These are phyloP conservation scores for Saccharata proteae DNA, from an alignment of 2,329 filamentous ascomycete species.

Conservation along the genomic window DNA sequence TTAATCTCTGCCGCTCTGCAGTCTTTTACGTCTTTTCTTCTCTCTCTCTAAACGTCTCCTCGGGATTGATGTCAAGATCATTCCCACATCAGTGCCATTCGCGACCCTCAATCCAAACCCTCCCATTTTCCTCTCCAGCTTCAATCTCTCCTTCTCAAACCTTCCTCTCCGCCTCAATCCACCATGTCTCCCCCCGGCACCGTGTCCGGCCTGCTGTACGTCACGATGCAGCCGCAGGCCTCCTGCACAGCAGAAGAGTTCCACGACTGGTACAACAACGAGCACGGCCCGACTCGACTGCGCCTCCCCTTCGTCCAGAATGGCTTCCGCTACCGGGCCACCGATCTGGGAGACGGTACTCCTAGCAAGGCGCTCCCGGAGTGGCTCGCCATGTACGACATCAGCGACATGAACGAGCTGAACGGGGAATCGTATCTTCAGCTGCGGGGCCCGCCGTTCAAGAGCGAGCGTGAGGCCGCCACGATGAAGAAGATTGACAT, in stretches of 20 bases:
- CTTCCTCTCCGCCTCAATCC: no score
- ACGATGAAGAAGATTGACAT: slow-evolving; percentile 57
- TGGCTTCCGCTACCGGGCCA: slow-evolving; percentile 66
- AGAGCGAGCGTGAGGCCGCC: slow-evolving; percentile 47
- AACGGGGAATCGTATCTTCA: slow-evolving; percentile 57
- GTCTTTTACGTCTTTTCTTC: no score
- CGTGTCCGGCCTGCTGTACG: slow-evolving; percentile 61
- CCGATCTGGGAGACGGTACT: slow-evolving; percentile 37
- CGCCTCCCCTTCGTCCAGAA: slow-evolving; percentile 63
- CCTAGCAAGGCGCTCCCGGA: slow-evolving; percentile 42
- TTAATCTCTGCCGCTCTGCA: no score
- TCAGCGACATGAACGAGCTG: slow-evolving; percentile 60
- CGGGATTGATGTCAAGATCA: no score
- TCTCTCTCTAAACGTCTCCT: no score
- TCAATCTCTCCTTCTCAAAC: no score
- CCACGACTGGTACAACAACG: slow-evolving; percentile 90
- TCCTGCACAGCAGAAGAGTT: slow-evolving; percentile 57
- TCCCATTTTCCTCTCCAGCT: no score
- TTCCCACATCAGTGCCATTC: no score
- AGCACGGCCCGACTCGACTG: slow-evolving; percentile 73
- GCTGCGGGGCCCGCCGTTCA: slow-evolving; percentile 45
- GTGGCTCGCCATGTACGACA: slow-evolving; percentile 74
- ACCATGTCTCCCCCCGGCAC: no score
- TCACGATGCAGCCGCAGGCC: slow-evolving; percentile 70
- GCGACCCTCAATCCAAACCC: no score